Percentiles rank a stretch among this genome's conserved stretches.
These are phyloP conservation scores for Jatropha curcas DNA, from an alignment of 345 rosid species.

Conservation along the genomic window DNA sequence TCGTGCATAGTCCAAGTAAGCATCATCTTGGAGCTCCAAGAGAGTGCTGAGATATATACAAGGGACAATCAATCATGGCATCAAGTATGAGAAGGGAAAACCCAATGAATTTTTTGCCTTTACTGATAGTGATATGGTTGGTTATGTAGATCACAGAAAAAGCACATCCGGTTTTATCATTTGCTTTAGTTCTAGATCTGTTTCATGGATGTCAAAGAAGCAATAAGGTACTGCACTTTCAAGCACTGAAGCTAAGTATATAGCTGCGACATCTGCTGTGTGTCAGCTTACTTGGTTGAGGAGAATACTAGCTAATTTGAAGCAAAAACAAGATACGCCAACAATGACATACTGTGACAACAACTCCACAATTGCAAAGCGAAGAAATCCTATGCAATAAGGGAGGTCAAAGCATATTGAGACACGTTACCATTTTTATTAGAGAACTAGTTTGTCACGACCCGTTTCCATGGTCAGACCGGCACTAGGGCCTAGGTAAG, in stretches of 20 bases:
- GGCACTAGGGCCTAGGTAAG: no score
- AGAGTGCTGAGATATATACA: not conserved
- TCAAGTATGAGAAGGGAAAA: not conserved
- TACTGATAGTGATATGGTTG: not conserved
- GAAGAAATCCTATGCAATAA: not conserved
- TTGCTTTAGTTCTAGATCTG: not conserved
- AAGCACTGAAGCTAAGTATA: not conserved
- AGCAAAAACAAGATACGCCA: not conserved
- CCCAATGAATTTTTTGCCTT: not conserved
- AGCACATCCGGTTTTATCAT: not conserved
- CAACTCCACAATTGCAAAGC: not conserved
- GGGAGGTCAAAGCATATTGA: not conserved
- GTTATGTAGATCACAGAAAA: not conserved
- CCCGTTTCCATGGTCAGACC: no score
- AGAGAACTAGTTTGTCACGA: not conserved
- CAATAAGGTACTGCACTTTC: not conserved
- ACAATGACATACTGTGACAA: not conserved
- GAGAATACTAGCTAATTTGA: not conserved
- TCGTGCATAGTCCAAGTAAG: not conserved
- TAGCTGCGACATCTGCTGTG: not conserved
- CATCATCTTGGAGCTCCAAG: not conserved
- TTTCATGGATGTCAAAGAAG: constrained; percentile 1
- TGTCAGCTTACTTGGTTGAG: not conserved
- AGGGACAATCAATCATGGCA: not conserved
- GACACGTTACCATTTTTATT: not conserved